Evolutionary conservation across 2,329 filamentous ascomycete genomes (phyloP), one percentile per base, ranked within the genome.

Genomic region (Ophiostoma australiae): DNA sequence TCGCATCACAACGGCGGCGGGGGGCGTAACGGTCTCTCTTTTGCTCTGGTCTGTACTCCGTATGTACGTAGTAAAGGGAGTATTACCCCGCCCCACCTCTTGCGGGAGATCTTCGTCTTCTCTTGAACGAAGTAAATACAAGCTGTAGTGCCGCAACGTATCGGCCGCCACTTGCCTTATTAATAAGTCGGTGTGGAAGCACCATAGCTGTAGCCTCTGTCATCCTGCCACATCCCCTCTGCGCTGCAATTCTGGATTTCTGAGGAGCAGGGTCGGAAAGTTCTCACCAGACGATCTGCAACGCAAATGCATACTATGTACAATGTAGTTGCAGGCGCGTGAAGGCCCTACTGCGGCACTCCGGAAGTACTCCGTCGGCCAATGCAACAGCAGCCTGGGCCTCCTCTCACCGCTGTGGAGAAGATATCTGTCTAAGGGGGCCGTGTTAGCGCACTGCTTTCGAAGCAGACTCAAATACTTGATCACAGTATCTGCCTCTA

Each of bases 331-430:
- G 52, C 52, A 58, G 52, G 48, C 48, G 55, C 55, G 33, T 61
- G 58, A 63, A 63, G 27, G 58, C 58, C 58, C 27, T 63, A 63
- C 58, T 63, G 58, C 58, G 27, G 11, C 58, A 63, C 27, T 63
- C 23, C 58, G 58, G 58, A 33, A 33, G 27, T 33, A 33, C 58
- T 63, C 58, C 27, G 27, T 63, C 15, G 58, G 27, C 58, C 58
- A 63, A 33, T 63, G 15, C 27, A 63, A 63, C 23, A 63, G n/a
- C 20, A 55, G 48, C 5, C 23, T 61, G 23, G n/a, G 58, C 58
- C 23, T 17, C 13, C 58, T 10, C 58, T 63, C 58, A 63, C 58
- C 58, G 58, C 15, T 63, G 58, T 63, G 58, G 58, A 63, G 58
- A 63, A 63, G 58, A 17, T 31, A 31, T 31, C 27, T 33, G 13